phyloP scores from a whole-genome alignment of 495 filamentous ascomycete genomes.

The Podospora pseudocomata region DNA sequence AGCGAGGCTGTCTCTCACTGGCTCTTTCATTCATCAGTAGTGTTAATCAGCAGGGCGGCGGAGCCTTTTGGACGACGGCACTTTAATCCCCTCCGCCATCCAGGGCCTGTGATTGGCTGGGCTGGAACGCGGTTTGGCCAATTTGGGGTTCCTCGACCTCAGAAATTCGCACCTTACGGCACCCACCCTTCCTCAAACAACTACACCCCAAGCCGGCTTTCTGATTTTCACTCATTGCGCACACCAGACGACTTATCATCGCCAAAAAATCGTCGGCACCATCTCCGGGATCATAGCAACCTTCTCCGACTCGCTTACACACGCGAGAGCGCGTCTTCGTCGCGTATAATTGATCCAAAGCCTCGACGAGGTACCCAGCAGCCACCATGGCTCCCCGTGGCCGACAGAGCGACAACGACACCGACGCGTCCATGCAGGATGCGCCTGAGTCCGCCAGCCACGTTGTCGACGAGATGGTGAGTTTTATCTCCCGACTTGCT shows the following conservation, averaged over 20 bases:
- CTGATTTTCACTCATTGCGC: constrained; percentile 17
- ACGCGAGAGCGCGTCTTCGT: constrained; percentile 33
- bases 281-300: not conserved
- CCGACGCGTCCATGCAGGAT: constrained; percentile 59
- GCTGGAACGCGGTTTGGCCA: constrained; percentile 30
- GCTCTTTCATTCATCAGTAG: too few relatives aligned
- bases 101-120: constrained; percentile 30
- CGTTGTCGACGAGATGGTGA: constrained; percentile 47
- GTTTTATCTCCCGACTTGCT: constrained; percentile 15
- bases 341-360: constrained; percentile 41
- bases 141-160: constrained; percentile 32
- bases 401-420: constrained; percentile 46
- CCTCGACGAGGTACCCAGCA: constrained; percentile 10
- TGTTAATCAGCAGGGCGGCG: not conserved
- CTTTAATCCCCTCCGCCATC: constrained; percentile 23
- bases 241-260: constrained; percentile 29
- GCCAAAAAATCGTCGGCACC: constrained; percentile 13
- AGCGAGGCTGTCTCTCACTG: not conserved
- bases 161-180: constrained; percentile 33
- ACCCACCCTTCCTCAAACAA: constrained; percentile 33
- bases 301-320: constrained; percentile 9
- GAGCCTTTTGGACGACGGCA: not conserved
- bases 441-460: constrained; percentile 48
- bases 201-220: constrained; percentile 11
- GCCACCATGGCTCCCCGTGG: constrained; percentile 58